phyloP scores from a whole-genome alignment of 441 rosid genomes.

The Arabidopsis hybrid region DNA sequence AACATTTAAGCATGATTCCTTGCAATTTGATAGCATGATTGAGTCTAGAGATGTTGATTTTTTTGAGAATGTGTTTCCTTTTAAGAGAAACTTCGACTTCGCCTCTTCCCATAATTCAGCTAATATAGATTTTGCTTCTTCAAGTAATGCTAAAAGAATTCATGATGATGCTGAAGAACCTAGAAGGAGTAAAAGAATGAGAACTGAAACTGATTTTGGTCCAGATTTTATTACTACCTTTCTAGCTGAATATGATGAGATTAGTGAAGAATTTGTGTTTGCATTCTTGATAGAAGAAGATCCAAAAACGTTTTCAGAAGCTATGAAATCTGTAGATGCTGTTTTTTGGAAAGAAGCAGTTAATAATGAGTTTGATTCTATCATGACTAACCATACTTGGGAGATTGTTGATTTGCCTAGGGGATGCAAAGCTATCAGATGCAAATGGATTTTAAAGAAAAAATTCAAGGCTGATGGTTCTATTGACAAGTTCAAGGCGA shows the following conservation, averaged over 20 bases:
- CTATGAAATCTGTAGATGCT: not conserved
- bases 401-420: not conserved
- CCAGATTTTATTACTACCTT: not conserved
- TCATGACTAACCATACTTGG: not conserved
- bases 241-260: not conserved
- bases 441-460: not conserved
- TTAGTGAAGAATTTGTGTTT: not conserved
- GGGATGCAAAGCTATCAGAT: not conserved
- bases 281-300: not conserved
- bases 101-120: too few species aligned
- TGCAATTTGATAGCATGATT: too few species aligned
- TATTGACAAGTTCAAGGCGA: not conserved
- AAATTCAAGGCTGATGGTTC: not conserved
- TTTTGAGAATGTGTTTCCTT: too few species aligned
- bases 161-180: too few species aligned
- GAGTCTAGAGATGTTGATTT: too few species aligned
- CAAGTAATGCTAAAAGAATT: too few species aligned
- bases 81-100: too few species aligned
- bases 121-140: too few species aligned
- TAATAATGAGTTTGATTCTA: not conserved
- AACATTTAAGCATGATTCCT: too few species aligned
- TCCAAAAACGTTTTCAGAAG: not conserved
- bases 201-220: too few species aligned
- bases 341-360: not conserved
- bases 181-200: too few species aligned